Evolutionary conservation across 306 rosid genomes (phyloP), one percentile per base, ranked within the genome.

Genomic region (Comarum palustre): DNA sequence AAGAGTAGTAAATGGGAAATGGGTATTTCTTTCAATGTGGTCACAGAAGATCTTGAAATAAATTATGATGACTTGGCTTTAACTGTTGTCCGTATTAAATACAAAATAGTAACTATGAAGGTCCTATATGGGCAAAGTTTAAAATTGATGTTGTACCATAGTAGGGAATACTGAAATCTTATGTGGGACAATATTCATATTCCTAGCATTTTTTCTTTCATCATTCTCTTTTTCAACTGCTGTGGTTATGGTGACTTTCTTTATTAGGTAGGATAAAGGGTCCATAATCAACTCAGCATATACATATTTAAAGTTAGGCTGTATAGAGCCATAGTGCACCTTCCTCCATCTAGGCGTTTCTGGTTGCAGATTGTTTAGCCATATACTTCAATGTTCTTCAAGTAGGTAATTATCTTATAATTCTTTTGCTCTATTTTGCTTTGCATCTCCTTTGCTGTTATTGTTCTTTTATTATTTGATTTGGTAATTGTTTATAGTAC

Each of bases 401-500:
- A 80, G 76, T 73, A 36, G 76, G 52, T 38, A 54, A 50, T 73
- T 51, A 61, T 81, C 72, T 73, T 51, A 55, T 62, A 73, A 29
- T 2, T 66, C 34, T 47, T 58, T 62, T 48, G 65, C 13, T 74
- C 24, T 48, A 42, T 64, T 69, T 69, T 66, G 55, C 71, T 47
- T 67, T 45, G 69, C 77, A 76, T 75, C 78, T 75, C 69, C 76
- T 82, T 75, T 80, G 72, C 72, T 81, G 79, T 83, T 66, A 73
- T 82, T 84, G 84, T 68, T 70, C 55, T 64, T 63, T 55, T 48
- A 25, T 47, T 39, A 51, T 48, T 51, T 69, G 41, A 72, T 55
- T 68, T 76, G 72, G 67, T 46, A 31, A 64, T 75, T 79, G 65
- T 46, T 45, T 64, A 14, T 62, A 57, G 72, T 66, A 74, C 20